A percentile compares a stretch with the other conserved stretches of the same genome.
phyloP scores from a whole-genome alignment of 2,329 filamentous ascomycete genomes.

The Alternaria sp. region DNA sequence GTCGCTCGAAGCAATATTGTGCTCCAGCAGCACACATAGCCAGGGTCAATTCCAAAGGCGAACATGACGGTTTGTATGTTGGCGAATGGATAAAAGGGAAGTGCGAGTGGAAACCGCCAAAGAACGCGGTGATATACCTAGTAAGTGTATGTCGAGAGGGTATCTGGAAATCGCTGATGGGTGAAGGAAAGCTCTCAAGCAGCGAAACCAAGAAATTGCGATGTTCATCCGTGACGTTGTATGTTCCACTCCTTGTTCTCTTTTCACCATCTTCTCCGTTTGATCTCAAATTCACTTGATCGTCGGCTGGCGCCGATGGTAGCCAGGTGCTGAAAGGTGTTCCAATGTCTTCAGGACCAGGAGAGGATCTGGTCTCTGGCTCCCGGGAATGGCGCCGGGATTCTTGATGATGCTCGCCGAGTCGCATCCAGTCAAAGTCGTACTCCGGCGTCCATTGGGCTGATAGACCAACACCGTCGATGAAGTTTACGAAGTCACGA shows the following conservation, averaged over 20 bases:
- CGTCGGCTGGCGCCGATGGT: slow-evolving; percentile 40
- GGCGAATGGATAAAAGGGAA: slow-evolving; percentile 47
- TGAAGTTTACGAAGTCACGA: slow-evolving; percentile 45
- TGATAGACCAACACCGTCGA: slow-evolving; percentile 43
- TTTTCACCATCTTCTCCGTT: slow-evolving; percentile 29
- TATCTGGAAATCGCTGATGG: slow-evolving; percentile 39
- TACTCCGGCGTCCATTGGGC: slow-evolving; percentile 46
- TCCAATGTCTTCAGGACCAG: slow-evolving; percentile 39
- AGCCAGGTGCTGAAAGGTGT: slow-evolving; percentile 45
- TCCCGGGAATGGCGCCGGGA: slow-evolving; percentile 32
- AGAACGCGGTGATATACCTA: slow-evolving; percentile 44
- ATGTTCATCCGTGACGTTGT: slow-evolving; percentile 39
- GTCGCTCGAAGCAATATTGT: slow-evolving; percentile 46
- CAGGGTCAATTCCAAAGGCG: slow-evolving; percentile 43
- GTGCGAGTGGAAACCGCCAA: slow-evolving; percentile 44
- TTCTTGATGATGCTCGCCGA: slow-evolving; percentile 28
- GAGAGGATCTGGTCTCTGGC: slow-evolving; percentile 23
- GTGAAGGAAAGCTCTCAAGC: slow-evolving; percentile 27
- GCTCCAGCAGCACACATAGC: slow-evolving; percentile 47
- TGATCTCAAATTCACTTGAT: slow-evolving; percentile 35
- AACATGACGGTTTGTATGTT: slow-evolving; percentile 42
- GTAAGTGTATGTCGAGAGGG: slow-evolving; percentile 43
- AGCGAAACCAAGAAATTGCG: slow-evolving; percentile 33
- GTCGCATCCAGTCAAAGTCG: slow-evolving; percentile 39
- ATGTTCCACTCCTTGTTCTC: slow-evolving; percentile 31